phyloP scores from a whole-genome alignment of 2,329 filamentous ascomycete genomes.

The Nectriaceae sp. region DNA sequence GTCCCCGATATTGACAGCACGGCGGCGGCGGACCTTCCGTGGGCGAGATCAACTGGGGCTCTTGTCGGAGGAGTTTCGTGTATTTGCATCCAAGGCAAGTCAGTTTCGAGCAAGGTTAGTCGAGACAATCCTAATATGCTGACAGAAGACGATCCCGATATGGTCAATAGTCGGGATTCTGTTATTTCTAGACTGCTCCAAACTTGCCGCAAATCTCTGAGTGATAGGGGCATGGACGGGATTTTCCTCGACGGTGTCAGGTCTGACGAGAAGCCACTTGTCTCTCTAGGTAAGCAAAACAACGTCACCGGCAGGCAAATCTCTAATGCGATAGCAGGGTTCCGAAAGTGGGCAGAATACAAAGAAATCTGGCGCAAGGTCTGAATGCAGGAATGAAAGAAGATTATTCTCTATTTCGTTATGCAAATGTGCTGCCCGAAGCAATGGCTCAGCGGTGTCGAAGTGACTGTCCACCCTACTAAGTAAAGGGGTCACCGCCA shows the following conservation, averaged over 20 bases:
- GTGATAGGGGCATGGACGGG: slow-evolving; percentile 50
- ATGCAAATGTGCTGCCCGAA: no score
- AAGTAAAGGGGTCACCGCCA: no score
- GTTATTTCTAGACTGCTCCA: slow-evolving; percentile 57
- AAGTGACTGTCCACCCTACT: no score
- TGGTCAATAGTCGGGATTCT: slow-evolving; percentile 47
- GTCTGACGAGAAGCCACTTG: slow-evolving; percentile 51
- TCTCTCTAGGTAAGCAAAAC: slow-evolving; percentile 49
- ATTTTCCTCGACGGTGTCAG: slow-evolving; percentile 59
- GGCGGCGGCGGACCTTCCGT: slow-evolving; percentile 54
- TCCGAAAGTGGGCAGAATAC: slow-evolving; percentile 60
- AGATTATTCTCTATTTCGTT: no score
- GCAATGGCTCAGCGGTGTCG: no score
- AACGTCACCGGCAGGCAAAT: background rate
- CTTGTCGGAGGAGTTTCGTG: slow-evolving; percentile 62
- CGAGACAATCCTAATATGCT: background rate
- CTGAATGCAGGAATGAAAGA: no score
- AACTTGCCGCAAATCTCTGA: slow-evolving; percentile 50
- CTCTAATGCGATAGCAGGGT: slow-evolving; percentile 43
- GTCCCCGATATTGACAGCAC: slow-evolving; percentile 47
- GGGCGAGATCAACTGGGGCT: slow-evolving; percentile 51
- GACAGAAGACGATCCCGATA: slow-evolving; percentile 46
- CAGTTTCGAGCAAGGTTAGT: background rate
- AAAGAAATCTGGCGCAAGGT: slow-evolving; percentile 54
- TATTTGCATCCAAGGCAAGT: slow-evolving; percentile 58